phyloP scores from a whole-genome alignment of 2,329 filamentous ascomycete genomes.

The Aspergillus costaricaensis region DNA sequence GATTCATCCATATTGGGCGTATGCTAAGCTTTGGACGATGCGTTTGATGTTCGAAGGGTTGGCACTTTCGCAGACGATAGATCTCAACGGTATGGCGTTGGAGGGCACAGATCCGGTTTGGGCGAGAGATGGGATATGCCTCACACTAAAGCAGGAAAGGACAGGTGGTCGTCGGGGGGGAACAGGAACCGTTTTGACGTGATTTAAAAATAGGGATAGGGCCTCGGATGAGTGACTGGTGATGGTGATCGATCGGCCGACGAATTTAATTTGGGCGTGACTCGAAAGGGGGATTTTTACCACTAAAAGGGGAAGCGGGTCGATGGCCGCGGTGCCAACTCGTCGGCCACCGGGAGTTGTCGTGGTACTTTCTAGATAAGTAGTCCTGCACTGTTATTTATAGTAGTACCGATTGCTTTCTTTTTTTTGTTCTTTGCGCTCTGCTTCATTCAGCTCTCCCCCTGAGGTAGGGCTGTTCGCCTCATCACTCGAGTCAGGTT shows the following conservation, averaged over 20 bases:
- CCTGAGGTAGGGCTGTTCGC: background rate
- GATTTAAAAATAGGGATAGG: slow-evolving; percentile 17
- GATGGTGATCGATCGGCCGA: slow-evolving; percentile 24
- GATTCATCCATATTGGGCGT: slow-evolving; percentile 32
- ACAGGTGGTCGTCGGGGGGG: slow-evolving; percentile 22
- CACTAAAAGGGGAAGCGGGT: slow-evolving; percentile 32
- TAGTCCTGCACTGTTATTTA: slow-evolving; percentile 26
- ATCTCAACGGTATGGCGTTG: slow-evolving; percentile 6
- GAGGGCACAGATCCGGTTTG: slow-evolving; percentile 10
- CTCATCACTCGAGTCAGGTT: too few relatives aligned
- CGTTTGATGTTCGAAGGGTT: slow-evolving; percentile 1
- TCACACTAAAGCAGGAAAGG: slow-evolving; percentile 15
- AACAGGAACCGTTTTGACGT: slow-evolving; percentile 10
- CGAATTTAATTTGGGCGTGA: slow-evolving; percentile 20
- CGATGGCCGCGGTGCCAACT: slow-evolving; percentile 19
- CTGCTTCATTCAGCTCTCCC: background rate
- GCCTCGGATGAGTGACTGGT: slow-evolving; percentile 18
- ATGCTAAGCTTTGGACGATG: slow-evolving; percentile 12
- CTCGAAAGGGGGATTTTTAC: slow-evolving; percentile 27
- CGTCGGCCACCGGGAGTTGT: slow-evolving; percentile 28
- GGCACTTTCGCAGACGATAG: slow-evolving; percentile 10
- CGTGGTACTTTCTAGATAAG: slow-evolving; percentile 37
- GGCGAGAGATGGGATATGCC: slow-evolving; percentile 9
- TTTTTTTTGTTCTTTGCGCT: background rate
- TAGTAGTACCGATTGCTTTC: slow-evolving; percentile 5